A percentile compares a stretch with the other conserved stretches of the same genome.
These are phyloP conservation scores for Fraxinus greggii DNA, from an alignment of 305 asterid genomes.

Conservation along the genomic window DNA sequence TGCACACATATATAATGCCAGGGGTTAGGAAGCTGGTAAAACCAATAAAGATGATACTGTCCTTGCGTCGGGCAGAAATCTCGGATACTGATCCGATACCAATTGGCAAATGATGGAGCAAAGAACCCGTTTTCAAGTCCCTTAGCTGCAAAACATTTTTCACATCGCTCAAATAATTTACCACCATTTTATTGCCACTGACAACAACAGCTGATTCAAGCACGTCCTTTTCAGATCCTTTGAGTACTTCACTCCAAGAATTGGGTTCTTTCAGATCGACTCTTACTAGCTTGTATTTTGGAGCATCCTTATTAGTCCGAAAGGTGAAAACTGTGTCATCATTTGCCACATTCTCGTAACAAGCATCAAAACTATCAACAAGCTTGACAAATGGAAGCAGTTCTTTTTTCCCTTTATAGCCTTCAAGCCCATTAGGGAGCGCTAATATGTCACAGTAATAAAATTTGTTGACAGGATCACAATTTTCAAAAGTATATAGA, in stretches of 20 bases:
- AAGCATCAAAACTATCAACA: conserved; percentile 78
- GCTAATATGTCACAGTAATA: conserved; percentile 72
- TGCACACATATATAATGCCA: conserved; percentile 52
- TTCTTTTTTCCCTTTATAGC: conserved; percentile 49
- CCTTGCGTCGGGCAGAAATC: conserved; percentile 55
- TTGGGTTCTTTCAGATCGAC: conserved; percentile 71
- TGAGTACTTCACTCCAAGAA: conserved; percentile 72
- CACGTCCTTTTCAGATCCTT: conserved; percentile 63
- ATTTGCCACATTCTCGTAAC: conserved; percentile 67
- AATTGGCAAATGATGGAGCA: conserved; percentile 51
- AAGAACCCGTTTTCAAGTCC: conserved; percentile 59
- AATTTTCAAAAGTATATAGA: conserved; percentile 54
- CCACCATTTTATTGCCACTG: conserved; percentile 35
- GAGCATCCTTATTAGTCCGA: conserved; percentile 81
- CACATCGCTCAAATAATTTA: conserved; percentile 39
- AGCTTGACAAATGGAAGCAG: conserved; percentile 86
- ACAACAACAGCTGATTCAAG: conserved; percentile 32
- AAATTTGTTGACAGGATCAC: conserved; percentile 90
- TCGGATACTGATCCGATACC: conserved; percentile 63
- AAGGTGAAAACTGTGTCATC: conserved; percentile 35
- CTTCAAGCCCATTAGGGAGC: conserved; percentile 68
- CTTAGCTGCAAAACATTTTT: conserved; percentile 66
- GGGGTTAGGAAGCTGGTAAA: conserved; percentile 78
- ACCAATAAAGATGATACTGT: conserved; percentile 43
- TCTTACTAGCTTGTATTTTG: conserved; percentile 76